Base-by-base conservation (phyloP, 2,329 filamentous ascomycete species). In the Xylaria sp. region DNA sequence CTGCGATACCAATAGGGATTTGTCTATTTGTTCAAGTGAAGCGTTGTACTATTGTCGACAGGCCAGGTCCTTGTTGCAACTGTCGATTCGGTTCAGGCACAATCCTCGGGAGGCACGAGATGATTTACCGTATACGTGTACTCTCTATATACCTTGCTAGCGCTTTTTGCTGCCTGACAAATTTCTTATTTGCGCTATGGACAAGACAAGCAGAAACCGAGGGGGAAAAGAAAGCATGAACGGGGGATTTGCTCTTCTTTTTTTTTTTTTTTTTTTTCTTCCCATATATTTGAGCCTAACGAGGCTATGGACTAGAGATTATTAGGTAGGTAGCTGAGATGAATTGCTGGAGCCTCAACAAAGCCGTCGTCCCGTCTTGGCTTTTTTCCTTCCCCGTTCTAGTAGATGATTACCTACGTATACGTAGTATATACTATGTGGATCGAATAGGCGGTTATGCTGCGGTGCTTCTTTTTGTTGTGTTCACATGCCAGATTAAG, bases 311-410 rank as follows among this genome's bases (percentile, higher is more conserved):
- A 6, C 55, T 60, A 45, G 62, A 60, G 28, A 43, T 41, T 63
- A 50, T 52, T 60, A 34, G 45, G 39, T 59, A 50, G 34, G 28
- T 57, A 39, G 32, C 8, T 8, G 30, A 60, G 23, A 50, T 58
- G 30, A 56, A 43, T 55, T 56, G 48, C 36, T 45, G 60, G 32
- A 69, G 66, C 66, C 66, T 68, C 66, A 65, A 65, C 65, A 57
- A 57, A 60, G 41, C 56, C 52, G 39, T 55, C 36, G 7, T 52
- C 39, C 48, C 36, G 15, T 13, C 46, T 60, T 63, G 50, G 65
- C 50, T 45, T 23, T 15, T 60, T 18, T 13, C 1, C 23, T 45
- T 57, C 30, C 57, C 62, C 60, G 30, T 65, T 61, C 43, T 61
- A 28, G 60, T 39, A 59, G 65, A 9, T 46, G 45, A 50, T 18